phyloP scores from a whole-genome alignment of 352 stramenopile genomes.

The Globisporangium nunn region DNA sequence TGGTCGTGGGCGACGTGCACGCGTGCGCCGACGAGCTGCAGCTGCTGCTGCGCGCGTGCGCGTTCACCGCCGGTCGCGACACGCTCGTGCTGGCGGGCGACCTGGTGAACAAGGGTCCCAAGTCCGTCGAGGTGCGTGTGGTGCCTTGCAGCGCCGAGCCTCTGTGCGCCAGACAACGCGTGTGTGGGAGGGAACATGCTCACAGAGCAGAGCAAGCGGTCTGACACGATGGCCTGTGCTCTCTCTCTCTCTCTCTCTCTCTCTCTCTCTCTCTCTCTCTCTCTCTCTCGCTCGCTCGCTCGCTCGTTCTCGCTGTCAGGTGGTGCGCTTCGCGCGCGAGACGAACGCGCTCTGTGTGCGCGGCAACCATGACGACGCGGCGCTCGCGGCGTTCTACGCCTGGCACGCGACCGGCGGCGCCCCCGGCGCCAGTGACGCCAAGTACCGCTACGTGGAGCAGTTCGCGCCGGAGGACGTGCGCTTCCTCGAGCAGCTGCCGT shows the following conservation, averaged over 20 bases:
- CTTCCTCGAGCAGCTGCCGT: conserved; percentile 74
- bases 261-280: too few species aligned
- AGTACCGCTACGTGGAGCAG: conserved; percentile 66
- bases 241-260: too few species aligned
- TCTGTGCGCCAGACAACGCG: too few species aligned
- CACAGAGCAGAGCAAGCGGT: too few species aligned
- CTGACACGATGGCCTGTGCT: too few species aligned
- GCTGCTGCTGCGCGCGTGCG: conserved; percentile 35
- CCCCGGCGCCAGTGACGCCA: conserved; percentile 6
- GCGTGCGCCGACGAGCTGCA: conserved; percentile 86
- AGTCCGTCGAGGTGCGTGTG: conserved; percentile 42
- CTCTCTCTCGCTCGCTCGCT: too few species aligned
- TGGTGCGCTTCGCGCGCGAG: conserved; percentile 70
- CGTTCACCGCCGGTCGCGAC: conserved; percentile 51
- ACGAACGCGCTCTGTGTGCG: conserved; percentile 50
- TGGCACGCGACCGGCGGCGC: conserved; percentile 22
- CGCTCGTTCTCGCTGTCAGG: conserved; percentile 13
- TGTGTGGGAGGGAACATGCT: too few species aligned
- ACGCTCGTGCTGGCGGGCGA: conserved; percentile 87
- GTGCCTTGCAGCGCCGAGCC: too few species aligned
- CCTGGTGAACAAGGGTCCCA: conserved; percentile 90
- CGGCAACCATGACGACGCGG: conserved; percentile 79
- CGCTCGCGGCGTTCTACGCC: conserved; percentile 46
- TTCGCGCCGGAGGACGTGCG: conserved; percentile 49
- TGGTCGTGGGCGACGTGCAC: conserved; percentile 91